Evolutionary conservation across 1,139 yeast species (phyloP).

Genomic region (Candida neerlandica): DNA sequence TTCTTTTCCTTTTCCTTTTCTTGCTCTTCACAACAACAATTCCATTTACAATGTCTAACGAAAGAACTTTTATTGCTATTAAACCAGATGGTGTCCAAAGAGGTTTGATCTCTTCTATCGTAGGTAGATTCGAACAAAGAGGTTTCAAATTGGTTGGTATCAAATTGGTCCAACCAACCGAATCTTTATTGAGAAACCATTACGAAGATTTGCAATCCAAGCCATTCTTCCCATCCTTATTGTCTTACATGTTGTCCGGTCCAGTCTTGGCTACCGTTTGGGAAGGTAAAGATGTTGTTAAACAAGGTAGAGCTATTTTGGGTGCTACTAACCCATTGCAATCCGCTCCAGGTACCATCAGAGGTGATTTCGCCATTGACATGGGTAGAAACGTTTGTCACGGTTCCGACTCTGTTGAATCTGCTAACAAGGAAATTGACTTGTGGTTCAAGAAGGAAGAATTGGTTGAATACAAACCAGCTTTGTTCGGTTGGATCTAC

Average conservation of each 20-base stretch:
- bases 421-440: slow-evolving; percentile 92
- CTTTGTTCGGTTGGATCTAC: slow-evolving; percentile 88
- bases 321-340: slow-evolving; percentile 99
- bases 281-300: slow-evolving; percentile 99
- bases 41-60: slow-evolving; percentile 51
- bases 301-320: slow-evolving; percentile 95
- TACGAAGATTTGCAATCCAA: slow-evolving; percentile 93
- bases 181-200: slow-evolving; percentile 87
- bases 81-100: slow-evolving; percentile 99
- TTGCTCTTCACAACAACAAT: not conserved
- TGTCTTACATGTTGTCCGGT: slow-evolving; percentile 96
- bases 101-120: slow-evolving; percentile 88
- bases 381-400: slow-evolving; percentile 99
- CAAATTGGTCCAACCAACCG: slow-evolving; percentile 88
- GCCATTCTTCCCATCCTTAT: slow-evolving; percentile 97
- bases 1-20: slow-evolving; percentile 8
- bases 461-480: slow-evolving; percentile 87
- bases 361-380: slow-evolving; percentile 96
- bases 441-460: slow-evolving; percentile 99
- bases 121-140: slow-evolving; percentile 94
- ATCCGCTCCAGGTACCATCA: slow-evolving; percentile 99
- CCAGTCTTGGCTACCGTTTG: slow-evolving; percentile 99
- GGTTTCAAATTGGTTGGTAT: slow-evolving; percentile 97
- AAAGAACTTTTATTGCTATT: slow-evolving; percentile 98
- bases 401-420: slow-evolving; percentile 99